These are phyloP conservation scores for Suhomyces pyralidae DNA, from an alignment of 805 yeast genomes.

Conservation along the genomic window DNA sequence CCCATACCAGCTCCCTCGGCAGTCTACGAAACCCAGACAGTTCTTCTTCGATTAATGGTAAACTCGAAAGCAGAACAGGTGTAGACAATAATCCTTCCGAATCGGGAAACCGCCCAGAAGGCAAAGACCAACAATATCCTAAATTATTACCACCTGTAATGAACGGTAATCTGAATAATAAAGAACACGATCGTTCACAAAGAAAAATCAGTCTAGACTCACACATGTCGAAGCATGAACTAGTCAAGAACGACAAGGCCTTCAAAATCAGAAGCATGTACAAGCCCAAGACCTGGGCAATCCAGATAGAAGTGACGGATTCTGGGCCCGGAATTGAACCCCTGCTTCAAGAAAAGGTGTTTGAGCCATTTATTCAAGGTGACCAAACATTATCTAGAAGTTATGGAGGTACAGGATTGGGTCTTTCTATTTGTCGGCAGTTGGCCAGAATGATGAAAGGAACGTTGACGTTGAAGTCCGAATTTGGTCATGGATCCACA, in stretches of 20 bases:
- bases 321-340: slow-evolving; percentile 95
- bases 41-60: not conserved
- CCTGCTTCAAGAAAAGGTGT: slow-evolving; percentile 75
- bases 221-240: slow-evolving; percentile 16
- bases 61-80: not conserved
- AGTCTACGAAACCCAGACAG: not conserved
- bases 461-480: slow-evolving; percentile 67
- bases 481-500: slow-evolving; percentile 78
- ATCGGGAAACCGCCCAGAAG: not conserved
- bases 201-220: not conserved
- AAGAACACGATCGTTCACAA: not conserved
- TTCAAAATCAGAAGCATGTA: slow-evolving; percentile 34
- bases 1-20: not conserved
- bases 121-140: not conserved
- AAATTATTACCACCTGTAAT: not conserved
- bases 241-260: slow-evolving; percentile 34
- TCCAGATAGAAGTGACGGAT: slow-evolving; percentile 75
- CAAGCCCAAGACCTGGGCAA: slow-evolving; percentile 49
- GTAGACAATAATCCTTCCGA: not conserved
- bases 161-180: not conserved
- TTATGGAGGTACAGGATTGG: slow-evolving; percentile 95
- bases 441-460: slow-evolving; percentile 91
- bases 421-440: slow-evolving; percentile 84
- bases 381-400: slow-evolving; percentile 90
- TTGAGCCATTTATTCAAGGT: slow-evolving; percentile 97